phyloP scores from a whole-genome alignment of 2,329 filamentous ascomycete genomes.

The Tolypocladium endophyticum region DNA sequence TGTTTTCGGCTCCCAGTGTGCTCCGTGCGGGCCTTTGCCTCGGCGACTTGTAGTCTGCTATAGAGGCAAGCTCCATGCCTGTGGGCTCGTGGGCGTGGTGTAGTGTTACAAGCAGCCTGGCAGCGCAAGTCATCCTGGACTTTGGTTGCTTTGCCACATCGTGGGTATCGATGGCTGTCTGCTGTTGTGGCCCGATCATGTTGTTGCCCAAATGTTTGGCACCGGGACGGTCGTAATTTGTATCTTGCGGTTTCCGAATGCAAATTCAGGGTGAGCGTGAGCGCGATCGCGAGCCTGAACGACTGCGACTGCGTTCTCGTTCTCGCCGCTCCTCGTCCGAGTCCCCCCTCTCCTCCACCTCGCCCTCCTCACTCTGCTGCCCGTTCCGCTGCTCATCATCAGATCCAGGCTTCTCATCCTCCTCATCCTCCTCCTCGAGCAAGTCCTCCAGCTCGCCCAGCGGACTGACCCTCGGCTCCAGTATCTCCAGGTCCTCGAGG shows the following conservation, averaged over 20 bases:
- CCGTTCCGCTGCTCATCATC: slow-evolving; percentile 13
- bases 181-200: not conserved
- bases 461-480: slow-evolving; percentile 79
- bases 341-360: slow-evolving; percentile 18
- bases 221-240: not conserved
- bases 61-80: not conserved
- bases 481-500: slow-evolving; percentile 76
- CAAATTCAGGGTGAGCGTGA: slow-evolving; percentile 7
- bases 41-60: not conserved
- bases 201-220: not conserved
- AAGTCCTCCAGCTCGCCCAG: slow-evolving; percentile 69
- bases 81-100: not conserved
- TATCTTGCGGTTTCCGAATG: not conserved
- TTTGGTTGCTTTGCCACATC: not conserved
- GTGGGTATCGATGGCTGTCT: not conserved
- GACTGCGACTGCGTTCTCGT: slow-evolving; percentile 12
- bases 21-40: not conserved
- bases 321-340: slow-evolving; percentile 27
- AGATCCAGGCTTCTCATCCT: slow-evolving; percentile 33
- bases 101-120: not conserved
- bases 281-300: slow-evolving; percentile 10
- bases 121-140: not conserved
- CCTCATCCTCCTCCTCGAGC: slow-evolving; percentile 48
- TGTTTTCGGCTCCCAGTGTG: not conserved
- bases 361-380: slow-evolving; percentile 9